Base-by-base conservation (phyloP, 2,329 filamentous ascomycete species). In the Aspergillus fumigatiaffinis region DNA sequence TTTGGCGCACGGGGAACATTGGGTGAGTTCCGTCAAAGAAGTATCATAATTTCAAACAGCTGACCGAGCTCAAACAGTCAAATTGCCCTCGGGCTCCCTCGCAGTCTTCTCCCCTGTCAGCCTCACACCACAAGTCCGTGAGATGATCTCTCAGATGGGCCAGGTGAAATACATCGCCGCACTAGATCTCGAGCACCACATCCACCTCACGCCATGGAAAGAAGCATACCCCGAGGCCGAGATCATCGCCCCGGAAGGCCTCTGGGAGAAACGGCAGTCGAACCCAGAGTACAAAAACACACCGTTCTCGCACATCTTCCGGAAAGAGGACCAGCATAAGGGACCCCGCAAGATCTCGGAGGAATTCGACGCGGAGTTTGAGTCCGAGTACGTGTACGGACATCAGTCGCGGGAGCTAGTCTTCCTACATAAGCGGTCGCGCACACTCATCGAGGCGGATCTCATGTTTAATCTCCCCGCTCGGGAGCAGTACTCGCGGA, bases 71-170 rank as follows among this genome's bases (percentile, higher is more conserved):
- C 12, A 35, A 26, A 53, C 63, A 91, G 91, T 96, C 58, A 89
- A 87, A 65, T 84, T 99, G 65, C 83, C 85, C 57, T 87, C 87
- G 9, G 92, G 92, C 56, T 79, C 84, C 49, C 84, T 97, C 44
- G 90, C 91, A 63, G 87, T 97, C 72, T 97, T 97, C 83, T 96
- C 92, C 0, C 94, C 94, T 20, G 90, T 94, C 21, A 89, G 88
- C 14, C 83, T 97, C 55, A 97, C 92, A 3, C 82, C 87, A 3
- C 85, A 88, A 57, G 87, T 92, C 42, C 85, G 82, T 60, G 79
- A 90, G 52, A 77, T 81, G 54, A 74, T 85, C 21, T 80, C 85
- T n/a, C 73, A 78, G 35, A 78, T 91, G 56, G 87, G 87, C 60
- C 87, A 87, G 51, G 85, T 97, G 52, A 84, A 83, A 64, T 97